These are phyloP conservation scores for Dioscorea zingiberensis DNA, from an alignment of 106 monocot species.

Conservation along the genomic window DNA sequence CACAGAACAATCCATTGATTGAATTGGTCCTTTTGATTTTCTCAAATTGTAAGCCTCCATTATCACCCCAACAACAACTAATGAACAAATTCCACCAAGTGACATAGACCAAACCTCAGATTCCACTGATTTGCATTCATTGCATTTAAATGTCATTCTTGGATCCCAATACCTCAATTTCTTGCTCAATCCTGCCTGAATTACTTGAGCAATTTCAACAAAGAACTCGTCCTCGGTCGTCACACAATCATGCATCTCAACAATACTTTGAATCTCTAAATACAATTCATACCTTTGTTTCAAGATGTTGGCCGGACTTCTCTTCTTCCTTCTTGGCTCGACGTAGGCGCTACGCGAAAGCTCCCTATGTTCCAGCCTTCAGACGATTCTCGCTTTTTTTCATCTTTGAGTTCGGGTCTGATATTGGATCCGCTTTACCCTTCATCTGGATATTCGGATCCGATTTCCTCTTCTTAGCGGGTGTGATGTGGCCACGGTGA, in stretches of 20 bases:
- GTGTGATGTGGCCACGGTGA: no score
- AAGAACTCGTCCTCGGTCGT: constrained; percentile 42
- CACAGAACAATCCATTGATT: constrained; percentile 30
- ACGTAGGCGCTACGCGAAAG: no score
- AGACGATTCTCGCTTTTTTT: no score
- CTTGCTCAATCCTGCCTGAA: constrained; percentile 44
- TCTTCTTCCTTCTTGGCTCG: no score
- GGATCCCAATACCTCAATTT: constrained; percentile 47
- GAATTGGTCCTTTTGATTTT: constrained; percentile 29
- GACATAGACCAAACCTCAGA: constrained; percentile 47
- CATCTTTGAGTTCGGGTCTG: no score
- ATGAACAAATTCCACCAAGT: constrained; percentile 29
- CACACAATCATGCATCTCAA: constrained; percentile 43
- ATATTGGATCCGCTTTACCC: no score
- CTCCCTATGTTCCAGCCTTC: no score
- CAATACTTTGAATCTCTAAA: constrained; percentile 30
- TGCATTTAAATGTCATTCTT: constrained; percentile 5
- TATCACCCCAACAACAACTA: constrained; percentile 30
- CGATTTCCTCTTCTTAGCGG: no score
- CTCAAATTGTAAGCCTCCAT: constrained; percentile 41
- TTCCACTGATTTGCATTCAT: constrained; percentile 15
- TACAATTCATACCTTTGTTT: constrained; percentile 60
- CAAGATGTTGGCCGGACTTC: no score
- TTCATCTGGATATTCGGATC: no score
- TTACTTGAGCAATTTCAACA: constrained; percentile 43